Evolutionary conservation across 495 filamentous ascomycete species (phyloP).

Genomic region (Thermothielavioides terrestris): DNA sequence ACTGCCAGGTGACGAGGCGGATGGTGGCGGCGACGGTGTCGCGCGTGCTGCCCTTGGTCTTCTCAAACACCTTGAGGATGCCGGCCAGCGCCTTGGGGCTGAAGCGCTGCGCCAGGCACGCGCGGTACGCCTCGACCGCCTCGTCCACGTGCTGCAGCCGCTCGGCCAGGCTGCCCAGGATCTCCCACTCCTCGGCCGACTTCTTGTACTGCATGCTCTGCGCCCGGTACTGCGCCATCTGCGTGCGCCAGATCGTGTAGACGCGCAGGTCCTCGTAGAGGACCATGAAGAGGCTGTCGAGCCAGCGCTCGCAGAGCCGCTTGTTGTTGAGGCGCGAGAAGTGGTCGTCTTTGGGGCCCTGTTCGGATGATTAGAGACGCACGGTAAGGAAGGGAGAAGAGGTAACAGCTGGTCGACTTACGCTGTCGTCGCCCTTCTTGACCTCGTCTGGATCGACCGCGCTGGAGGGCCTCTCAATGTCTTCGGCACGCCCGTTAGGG

Average conservation of each 20-base stretch:
- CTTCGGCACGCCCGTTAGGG: slow-evolving; percentile 33
- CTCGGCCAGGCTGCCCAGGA: slow-evolving; percentile 86
- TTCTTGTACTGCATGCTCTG: slow-evolving; percentile 92
- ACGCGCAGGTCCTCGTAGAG: slow-evolving; percentile 95
- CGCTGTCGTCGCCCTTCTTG: slow-evolving; percentile 78
- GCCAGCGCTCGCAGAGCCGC: slow-evolving; percentile 92
- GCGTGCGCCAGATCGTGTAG: slow-evolving; percentile 98
- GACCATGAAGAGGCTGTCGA: slow-evolving; percentile 99
- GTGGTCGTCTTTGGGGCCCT: slow-evolving; percentile 43
- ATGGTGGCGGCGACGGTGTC: slow-evolving; percentile 74
- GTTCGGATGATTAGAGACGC: slow-evolving; percentile 1
- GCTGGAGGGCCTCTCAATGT: slow-evolving; percentile 71
- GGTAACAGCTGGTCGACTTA: slow-evolving; percentile 40
- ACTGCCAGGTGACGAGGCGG: slow-evolving; percentile 90
- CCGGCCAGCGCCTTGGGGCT: slow-evolving; percentile 84
- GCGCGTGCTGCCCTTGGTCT: slow-evolving; percentile 57
- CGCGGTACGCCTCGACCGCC: slow-evolving; percentile 82
- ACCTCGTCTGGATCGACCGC: slow-evolving; percentile 73
- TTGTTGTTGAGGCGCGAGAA: slow-evolving; percentile 80
- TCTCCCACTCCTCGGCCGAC: slow-evolving; percentile 95
- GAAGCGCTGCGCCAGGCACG: slow-evolving; percentile 73
- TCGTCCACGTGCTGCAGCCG: slow-evolving; percentile 84
- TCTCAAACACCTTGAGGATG: slow-evolving; percentile 64
- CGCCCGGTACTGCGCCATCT: slow-evolving; percentile 85
- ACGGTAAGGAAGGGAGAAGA: not conserved